Evolutionary conservation across 768 basidiomycete genomes (phyloP).

Genomic region (Coprinellus aureogranulatus): DNA sequence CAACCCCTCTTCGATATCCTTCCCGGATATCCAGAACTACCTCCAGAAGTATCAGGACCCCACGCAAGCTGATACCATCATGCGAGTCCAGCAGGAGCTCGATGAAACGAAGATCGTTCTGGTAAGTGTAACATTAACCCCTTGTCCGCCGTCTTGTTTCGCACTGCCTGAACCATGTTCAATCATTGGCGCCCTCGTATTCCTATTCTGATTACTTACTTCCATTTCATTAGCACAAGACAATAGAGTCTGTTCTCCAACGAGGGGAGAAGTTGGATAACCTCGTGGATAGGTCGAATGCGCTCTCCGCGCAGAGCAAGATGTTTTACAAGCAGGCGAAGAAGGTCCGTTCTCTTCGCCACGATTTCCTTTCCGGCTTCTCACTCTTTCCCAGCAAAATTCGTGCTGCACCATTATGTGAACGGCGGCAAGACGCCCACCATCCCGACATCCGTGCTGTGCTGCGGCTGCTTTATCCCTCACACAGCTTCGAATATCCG

Average conservation of each 20-base stretch:
- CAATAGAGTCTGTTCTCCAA: conserved; percentile 94
- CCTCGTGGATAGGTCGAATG: conserved; percentile 89
- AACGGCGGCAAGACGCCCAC: conserved; percentile 6
- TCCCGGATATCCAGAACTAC: conserved; percentile 73
- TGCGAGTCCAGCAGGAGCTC: conserved; percentile 96
- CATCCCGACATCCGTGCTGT: neutral
- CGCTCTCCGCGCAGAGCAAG: conserved; percentile 87
- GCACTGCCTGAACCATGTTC: no score
- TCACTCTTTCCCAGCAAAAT: conserved; percentile 72
- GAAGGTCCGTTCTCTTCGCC: conserved; percentile 62
- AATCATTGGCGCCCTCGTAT: no score
- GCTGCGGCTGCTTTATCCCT: neutral
- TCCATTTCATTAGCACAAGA: conserved; percentile 76
- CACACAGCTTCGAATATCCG: neutral
- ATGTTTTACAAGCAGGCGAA: conserved; percentile 99
- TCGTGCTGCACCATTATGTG: conserved; percentile 90
- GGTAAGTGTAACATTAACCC: conserved; percentile 45
- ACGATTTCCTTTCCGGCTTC: neutral
- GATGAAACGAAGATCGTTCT: conserved; percentile 99
- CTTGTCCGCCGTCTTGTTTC: no score
- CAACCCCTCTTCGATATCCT: conserved; percentile 68
- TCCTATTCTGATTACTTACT: neutral
- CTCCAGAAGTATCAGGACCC: conserved; percentile 96
- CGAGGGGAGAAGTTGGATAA: conserved; percentile 96
- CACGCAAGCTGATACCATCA: conserved; percentile 93